Base-by-base conservation (phyloP, 2,329 filamentous ascomycete species). In the Ophiosphaerella narmari region DNA sequence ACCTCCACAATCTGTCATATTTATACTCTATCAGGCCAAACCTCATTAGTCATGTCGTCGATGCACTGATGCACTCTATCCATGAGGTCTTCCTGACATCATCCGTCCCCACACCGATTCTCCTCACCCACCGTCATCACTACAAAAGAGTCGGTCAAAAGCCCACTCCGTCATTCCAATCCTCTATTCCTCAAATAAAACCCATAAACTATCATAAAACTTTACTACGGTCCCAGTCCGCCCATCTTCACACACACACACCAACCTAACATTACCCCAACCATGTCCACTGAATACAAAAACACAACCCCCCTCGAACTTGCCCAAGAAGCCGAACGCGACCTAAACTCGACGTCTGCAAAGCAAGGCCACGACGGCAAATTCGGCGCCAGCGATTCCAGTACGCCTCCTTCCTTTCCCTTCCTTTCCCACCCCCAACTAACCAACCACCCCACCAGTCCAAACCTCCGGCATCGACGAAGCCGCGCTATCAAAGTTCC, bases 241-340 rank as follows among this genome's bases (percentile, higher is more conserved):
- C 4, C 18, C 18, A 21, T 21, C 18, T 21, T 21, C 18, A 21
- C 18, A 21, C 18, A 21, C 18, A 21, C 18, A 21, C 18, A 21
- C 18, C 18, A 29, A 29, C 26, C 26, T 7, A 35, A 35, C 11
- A 39, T 21, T 21, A 21, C 18, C 18, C 18, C 40, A 44, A 71
- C 26, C 47, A 80, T 79, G 77, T 78, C 78, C 38, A 59, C 63
- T 48, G 72, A 71, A 63, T 74, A 75, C 67, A 49, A 74, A 50
- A 68, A 67, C 58, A 65, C 74, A 46, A 68, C 78, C 62, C 75
- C 74, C 43, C 60, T 75, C 58, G 65, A 71, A 24, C 65, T 79
- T 60, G 77, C 79, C 45, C 66, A 76, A 59, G 68, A 80, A 56
- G 78, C 78, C 9, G 78, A 81, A 71, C 67, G 67, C 14, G 77